Conservation (phyloP, 192 early-diverging fungal species). For the Obelidium mucronatum region DNA sequence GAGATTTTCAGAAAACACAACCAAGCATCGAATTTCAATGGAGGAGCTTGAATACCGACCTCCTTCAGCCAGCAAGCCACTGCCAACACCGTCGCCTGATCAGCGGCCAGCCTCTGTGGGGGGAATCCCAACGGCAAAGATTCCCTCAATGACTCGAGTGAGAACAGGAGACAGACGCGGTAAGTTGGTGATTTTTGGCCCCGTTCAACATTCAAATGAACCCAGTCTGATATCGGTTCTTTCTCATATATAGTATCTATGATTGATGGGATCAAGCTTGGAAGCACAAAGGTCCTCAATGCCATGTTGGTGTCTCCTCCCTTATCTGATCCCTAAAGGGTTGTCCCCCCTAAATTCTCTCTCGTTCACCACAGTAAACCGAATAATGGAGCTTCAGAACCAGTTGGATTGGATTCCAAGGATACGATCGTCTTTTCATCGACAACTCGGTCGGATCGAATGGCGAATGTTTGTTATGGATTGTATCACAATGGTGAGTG, state of each 20-base stretch:
- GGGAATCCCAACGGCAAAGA: background rate
- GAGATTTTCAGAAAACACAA: too few relatives aligned
- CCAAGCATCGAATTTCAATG: too few relatives aligned
- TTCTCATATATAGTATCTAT: constrained; percentile 4
- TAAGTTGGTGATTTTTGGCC: background rate
- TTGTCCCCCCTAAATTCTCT: background rate
- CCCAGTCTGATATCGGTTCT: too few relatives aligned
- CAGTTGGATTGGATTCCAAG: constrained; percentile 11
- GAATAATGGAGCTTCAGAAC: background rate
- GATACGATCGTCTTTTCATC: constrained; percentile 23
- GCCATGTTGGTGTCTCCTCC: background rate
- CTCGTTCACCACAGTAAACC: background rate
- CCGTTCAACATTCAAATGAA: too few relatives aligned
- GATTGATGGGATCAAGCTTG: constrained; percentile 1
- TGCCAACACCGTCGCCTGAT: background rate
- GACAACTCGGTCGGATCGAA: constrained; percentile 14
- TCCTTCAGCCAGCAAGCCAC: background rate
- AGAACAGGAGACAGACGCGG: background rate
- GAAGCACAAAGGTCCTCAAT: background rate
- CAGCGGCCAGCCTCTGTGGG: background rate
- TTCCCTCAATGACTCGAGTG: background rate
- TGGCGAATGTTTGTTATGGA: constrained; percentile 15
- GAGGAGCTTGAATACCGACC: too few relatives aligned
- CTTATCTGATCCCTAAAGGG: background rate
- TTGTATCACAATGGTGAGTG: constrained; percentile 6